Percentiles rank a stretch among this genome's conserved stretches.
Conservation (phyloP, 495 filamentous ascomycete species). For the Aspergillus carlsbadensis region DNA sequence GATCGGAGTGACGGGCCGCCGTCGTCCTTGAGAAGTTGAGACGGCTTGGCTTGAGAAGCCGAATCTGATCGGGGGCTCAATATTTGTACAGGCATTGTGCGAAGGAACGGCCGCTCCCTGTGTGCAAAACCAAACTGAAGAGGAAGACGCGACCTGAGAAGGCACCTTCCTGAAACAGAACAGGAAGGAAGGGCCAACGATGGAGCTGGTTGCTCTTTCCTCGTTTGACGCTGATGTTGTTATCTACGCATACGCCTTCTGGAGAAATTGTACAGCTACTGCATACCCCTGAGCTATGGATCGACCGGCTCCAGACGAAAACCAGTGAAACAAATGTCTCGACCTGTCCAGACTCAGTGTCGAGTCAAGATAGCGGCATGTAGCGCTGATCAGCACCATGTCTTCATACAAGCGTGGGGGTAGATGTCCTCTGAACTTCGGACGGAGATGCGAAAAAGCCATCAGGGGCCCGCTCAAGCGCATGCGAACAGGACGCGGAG, state of each 20-base stretch:
- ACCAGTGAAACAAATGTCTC: not conserved
- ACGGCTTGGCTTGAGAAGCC: too few relatives aligned
- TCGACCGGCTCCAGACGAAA: not conserved
- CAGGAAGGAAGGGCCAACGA: too few relatives aligned
- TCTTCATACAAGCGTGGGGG: not conserved
- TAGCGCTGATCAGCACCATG: slow-evolving; percentile 1
- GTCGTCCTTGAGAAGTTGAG: too few relatives aligned
- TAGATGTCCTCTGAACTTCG: not conserved
- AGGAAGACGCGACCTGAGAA: too few relatives aligned
- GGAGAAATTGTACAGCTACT: not conserved
- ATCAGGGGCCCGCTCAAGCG: not conserved
- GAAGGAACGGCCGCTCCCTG: too few relatives aligned
- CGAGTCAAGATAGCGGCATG: not conserved
- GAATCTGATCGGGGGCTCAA: too few relatives aligned
- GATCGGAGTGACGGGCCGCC: slow-evolving; percentile 1
- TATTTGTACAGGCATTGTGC: too few relatives aligned
- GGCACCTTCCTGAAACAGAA: too few relatives aligned
- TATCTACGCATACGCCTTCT: too few relatives aligned
- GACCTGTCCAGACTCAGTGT: not conserved
- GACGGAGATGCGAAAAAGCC: not conserved
- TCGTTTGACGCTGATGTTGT: not conserved
- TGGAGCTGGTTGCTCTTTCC: too few relatives aligned
- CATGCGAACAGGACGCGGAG: not conserved
- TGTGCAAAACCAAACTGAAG: too few relatives aligned
- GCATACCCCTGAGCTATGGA: not conserved